Conservation (phyloP, 345 rosid genomes). For the Toxicodendron radicans region DNA sequence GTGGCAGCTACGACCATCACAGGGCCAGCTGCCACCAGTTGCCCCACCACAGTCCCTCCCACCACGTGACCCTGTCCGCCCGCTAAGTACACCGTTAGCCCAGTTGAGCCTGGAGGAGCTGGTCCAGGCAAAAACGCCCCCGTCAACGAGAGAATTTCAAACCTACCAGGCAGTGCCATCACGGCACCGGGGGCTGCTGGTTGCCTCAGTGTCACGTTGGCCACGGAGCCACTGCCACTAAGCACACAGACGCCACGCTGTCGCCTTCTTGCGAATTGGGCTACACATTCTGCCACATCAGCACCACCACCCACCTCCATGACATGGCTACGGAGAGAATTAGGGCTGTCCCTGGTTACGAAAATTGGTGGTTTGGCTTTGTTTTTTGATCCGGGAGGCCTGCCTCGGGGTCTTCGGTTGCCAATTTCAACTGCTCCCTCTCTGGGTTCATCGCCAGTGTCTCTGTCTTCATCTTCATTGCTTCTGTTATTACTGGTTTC, state of each 20-base stretch:
- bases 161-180: conserved; percentile 75
- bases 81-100: conserved; percentile 71
- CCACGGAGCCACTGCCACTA: conserved; percentile 75
- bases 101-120: conserved; percentile 84
- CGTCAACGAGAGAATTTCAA: conserved; percentile 71
- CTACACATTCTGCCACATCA: conserved; percentile 74
- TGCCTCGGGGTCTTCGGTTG: conserved; percentile 70
- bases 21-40: conserved; percentile 69
- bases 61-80: conserved; percentile 82
- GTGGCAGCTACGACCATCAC: conserved; percentile 88
- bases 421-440: conserved; percentile 72
- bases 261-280: conserved; percentile 65
- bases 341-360: conserved; percentile 82
- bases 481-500: conserved; percentile 25
- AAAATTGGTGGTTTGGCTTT: conserved; percentile 77
- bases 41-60: conserved; percentile 78
- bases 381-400: conserved; percentile 86
- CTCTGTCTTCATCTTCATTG: conserved; percentile 53
- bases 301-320: conserved; percentile 74
- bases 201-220: conserved; percentile 81
- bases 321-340: conserved; percentile 79
- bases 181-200: conserved; percentile 75
- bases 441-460: conserved; percentile 57
- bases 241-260: conserved; percentile 86
- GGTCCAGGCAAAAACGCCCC: conserved; percentile 88